Evolutionary conservation across 352 stramenopile species (phyloP).

Genomic region (Pseudoperonospora humuli): DNA sequence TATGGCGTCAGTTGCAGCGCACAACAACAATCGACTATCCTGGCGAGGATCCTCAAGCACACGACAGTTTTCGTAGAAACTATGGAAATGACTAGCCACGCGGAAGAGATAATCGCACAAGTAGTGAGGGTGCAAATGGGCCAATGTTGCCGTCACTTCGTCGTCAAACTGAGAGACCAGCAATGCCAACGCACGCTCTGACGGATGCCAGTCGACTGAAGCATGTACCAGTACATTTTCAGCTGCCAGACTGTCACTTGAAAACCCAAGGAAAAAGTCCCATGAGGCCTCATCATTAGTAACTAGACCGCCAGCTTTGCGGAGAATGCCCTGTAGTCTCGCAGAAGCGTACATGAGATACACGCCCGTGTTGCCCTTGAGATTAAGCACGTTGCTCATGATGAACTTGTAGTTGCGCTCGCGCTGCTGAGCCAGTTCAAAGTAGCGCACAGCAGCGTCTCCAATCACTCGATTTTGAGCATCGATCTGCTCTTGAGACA

Average conservation of each 20-base stretch:
- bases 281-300: slow-evolving; percentile 11
- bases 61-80: slow-evolving; percentile 76
- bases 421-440: slow-evolving; percentile 75
- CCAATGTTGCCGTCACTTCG: slow-evolving; percentile 43
- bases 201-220: slow-evolving; percentile 51
- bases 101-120: slow-evolving; percentile 82
- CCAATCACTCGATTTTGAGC: slow-evolving; percentile 50
- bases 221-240: slow-evolving; percentile 33
- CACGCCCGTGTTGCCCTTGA: slow-evolving; percentile 79
- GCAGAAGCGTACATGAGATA: slow-evolving; percentile 80
- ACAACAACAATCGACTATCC: slow-evolving; percentile 63
- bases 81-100: slow-evolving; percentile 68
- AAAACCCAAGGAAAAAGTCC: slow-evolving; percentile 25
- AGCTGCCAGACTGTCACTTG: slow-evolving; percentile 18
- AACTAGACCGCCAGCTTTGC: slow-evolving; percentile 34
- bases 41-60: slow-evolving; percentile 59
- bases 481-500: slow-evolving; percentile 19
- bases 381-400: slow-evolving; percentile 70
- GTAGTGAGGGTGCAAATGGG: slow-evolving; percentile 62
- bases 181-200: slow-evolving; percentile 62
- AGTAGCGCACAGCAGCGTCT: slow-evolving; percentile 75
- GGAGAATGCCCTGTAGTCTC: slow-evolving; percentile 63
- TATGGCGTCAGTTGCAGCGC: slow-evolving; percentile 62
- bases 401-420: slow-evolving; percentile 84
- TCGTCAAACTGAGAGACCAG: slow-evolving; percentile 75